These are phyloP conservation scores for Penicillium paneum DNA, from an alignment of 2,329 filamentous ascomycete genomes.

Conservation along the genomic window DNA sequence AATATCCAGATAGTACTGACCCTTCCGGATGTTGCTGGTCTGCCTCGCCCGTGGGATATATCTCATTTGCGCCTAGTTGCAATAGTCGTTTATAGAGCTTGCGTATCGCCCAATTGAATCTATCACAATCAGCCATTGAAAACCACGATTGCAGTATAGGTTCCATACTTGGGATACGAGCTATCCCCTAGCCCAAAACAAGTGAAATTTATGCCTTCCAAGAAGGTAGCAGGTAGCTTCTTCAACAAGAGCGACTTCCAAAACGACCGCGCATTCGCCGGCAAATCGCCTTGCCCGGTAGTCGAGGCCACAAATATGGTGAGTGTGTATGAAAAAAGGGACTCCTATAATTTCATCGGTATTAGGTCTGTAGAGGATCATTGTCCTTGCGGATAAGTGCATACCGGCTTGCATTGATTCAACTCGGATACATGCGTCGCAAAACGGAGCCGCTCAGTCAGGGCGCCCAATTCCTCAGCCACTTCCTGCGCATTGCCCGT, in stretches of 20 bases:
- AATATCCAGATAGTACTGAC: slow-evolving; percentile 48
- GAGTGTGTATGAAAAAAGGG: slow-evolving; percentile 35
- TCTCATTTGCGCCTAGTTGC: slow-evolving; percentile 75
- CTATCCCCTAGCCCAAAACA: slow-evolving; percentile 92
- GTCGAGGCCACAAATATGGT: slow-evolving; percentile 79
- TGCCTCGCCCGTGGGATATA: slow-evolving; percentile 77
- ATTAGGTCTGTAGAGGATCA: not conserved
- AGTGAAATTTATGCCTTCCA: slow-evolving; percentile 69
- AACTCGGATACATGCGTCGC: slow-evolving; percentile 71
- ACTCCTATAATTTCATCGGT: slow-evolving; percentile 23
- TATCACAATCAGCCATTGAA: slow-evolving; percentile 35
- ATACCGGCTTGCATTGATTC: slow-evolving; percentile 70
- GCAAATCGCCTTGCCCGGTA: slow-evolving; percentile 91
- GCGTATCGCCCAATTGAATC: slow-evolving; percentile 88
- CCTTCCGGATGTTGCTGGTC: slow-evolving; percentile 94
- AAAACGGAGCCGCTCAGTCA: slow-evolving; percentile 76
- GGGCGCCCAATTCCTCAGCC: slow-evolving; percentile 74
- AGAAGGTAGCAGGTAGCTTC: slow-evolving; percentile 67
- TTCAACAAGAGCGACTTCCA: slow-evolving; percentile 83
- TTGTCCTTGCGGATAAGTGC: slow-evolving; percentile 27
- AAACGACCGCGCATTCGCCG: slow-evolving; percentile 74
- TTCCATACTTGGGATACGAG: slow-evolving; percentile 77
- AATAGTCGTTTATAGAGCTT: slow-evolving; percentile 81
- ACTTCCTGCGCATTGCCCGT: slow-evolving; percentile 92
- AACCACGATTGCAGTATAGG: not conserved